Conservation (phyloP, 129 eudicot genomes). For the Scalesia atractyloides region DNA sequence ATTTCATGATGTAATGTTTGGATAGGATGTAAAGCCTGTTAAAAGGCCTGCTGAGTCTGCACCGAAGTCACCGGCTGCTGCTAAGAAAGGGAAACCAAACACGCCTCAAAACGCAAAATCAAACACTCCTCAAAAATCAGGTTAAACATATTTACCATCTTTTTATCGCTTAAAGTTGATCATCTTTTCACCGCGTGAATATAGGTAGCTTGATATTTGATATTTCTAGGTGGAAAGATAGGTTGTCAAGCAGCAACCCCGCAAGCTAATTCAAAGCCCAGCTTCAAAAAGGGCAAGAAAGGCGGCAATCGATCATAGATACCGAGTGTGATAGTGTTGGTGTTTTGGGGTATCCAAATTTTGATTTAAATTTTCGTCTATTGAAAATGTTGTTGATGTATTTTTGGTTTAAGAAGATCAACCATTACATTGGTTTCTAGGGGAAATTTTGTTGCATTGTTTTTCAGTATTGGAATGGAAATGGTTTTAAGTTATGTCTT, state of each 20-base stretch:
- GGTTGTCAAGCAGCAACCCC: constrained; percentile 46
- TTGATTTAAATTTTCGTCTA: not conserved
- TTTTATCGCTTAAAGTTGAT: not conserved
- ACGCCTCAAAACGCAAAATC: constrained; percentile 38
- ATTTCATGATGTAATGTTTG: not conserved
- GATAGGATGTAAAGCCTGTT: constrained; percentile 17
- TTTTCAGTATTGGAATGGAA: not conserved
- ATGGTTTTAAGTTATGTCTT: not conserved
- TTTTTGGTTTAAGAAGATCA: not conserved
- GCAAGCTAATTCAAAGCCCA: constrained; percentile 36
- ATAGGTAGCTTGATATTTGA: not conserved
- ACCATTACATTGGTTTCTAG: not conserved
- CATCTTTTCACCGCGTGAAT: no score
- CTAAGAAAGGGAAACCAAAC: constrained; percentile 47
- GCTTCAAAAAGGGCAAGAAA: constrained; percentile 37
- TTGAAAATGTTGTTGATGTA: not conserved
- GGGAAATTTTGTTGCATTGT: not conserved
- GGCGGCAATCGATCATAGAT: constrained; percentile 29
- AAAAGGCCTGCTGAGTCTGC: constrained; percentile 50
- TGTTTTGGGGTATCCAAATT: not conserved
- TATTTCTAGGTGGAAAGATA: constrained; percentile 44
- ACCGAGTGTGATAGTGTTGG: not conserved
- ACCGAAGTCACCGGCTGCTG: constrained; percentile 32
- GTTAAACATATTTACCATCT: constrained; percentile 4
- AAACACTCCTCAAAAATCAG: constrained; percentile 50